A percentile compares a stretch with the other conserved stretches of the same genome.
phyloP scores from a whole-genome alignment of 257 asterid genomes.

The Solanum lycopersicoides region DNA sequence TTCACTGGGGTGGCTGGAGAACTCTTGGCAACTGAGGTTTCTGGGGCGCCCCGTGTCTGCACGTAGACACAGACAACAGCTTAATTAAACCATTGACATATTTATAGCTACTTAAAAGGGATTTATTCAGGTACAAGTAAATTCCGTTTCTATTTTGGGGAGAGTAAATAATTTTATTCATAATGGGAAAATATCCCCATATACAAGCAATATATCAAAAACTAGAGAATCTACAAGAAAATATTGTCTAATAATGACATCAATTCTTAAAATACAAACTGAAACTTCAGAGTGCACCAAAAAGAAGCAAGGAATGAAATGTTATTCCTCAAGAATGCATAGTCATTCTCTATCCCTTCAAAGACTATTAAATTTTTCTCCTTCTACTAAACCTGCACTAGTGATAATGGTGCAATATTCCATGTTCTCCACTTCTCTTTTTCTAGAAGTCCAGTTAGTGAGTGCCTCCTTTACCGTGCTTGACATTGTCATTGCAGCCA shows the following conservation, averaged over 20 bases:
- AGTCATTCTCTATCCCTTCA: background rate
- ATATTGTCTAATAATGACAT: background rate
- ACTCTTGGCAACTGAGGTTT: conserved; percentile 58
- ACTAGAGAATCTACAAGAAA: background rate
- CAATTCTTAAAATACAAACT: background rate
- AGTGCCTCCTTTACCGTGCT: background rate
- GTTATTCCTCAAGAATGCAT: background rate
- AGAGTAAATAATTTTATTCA: background rate
- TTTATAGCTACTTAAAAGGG: background rate
- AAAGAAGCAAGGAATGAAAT: background rate
- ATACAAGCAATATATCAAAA: background rate
- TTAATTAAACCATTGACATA: background rate
- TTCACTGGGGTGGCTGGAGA: conserved; percentile 61
- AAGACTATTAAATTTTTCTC: background rate
- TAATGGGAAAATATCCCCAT: background rate
- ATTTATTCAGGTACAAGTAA: background rate
- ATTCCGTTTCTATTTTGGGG: background rate
- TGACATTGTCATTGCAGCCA: background rate
- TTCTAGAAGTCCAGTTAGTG: background rate
- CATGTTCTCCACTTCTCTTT: background rate
- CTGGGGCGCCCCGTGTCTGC: conserved; percentile 60
- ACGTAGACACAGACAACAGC: background rate
- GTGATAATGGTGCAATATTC: background rate
- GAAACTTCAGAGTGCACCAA: background rate
- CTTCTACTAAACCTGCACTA: background rate